Evolutionary conservation across 805 yeast species (phyloP), one percentile per base, ranked within the genome.

Genomic region (Starmerella sp.): DNA sequence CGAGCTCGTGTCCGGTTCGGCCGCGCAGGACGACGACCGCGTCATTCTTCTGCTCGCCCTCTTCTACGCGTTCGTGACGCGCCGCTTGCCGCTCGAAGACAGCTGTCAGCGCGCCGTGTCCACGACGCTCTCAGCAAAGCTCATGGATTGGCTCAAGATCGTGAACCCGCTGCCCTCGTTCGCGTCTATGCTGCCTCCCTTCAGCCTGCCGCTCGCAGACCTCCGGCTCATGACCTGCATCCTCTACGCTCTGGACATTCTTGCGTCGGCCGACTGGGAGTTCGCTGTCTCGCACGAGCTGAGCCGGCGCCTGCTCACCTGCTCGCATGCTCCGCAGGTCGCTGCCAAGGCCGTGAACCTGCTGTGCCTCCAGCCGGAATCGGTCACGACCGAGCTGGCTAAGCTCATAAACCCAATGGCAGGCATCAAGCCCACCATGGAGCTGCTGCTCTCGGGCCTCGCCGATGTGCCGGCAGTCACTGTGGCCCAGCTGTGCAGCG

Each of bases 381-480:
- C 43, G 4, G 54, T 37, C n/a, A 31, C 46, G 8, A 41, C 45
- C 10, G 34, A 46, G 13, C 22, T 47, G 29, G 37, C 52, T n/a
- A 44, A 46, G 30, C 32, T 45, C 22, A 47, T 58, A 11, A 7
- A 37, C 15, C 58, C 55, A 2, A 15, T 30, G 7, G 34, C 6
- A 14, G 51, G 45, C 14, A 29, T 38, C 5, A 32, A 9, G 35
- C 51, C 57, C 7, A 39, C 52, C 3, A 29, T 55, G 10, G 63
- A 60, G 55, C 36, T 54, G 39, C 44, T 61, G 39, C 61, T 61
- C 32, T 43, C 54, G 15, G 63, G 63, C 4, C 31, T 58, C 7
- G 28, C 17, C 6, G 62, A 55, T 13, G 15, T 14, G n/a, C 29
- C 31, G 15, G n/a, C 14, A 10, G 15, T 60, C 8, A 56, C 57